Evolutionary conservation across 2,329 filamentous ascomycete genomes (phyloP), one percentile per base, ranked within the genome.

Genomic region (Plectosphaerella cucumerina): DNA sequence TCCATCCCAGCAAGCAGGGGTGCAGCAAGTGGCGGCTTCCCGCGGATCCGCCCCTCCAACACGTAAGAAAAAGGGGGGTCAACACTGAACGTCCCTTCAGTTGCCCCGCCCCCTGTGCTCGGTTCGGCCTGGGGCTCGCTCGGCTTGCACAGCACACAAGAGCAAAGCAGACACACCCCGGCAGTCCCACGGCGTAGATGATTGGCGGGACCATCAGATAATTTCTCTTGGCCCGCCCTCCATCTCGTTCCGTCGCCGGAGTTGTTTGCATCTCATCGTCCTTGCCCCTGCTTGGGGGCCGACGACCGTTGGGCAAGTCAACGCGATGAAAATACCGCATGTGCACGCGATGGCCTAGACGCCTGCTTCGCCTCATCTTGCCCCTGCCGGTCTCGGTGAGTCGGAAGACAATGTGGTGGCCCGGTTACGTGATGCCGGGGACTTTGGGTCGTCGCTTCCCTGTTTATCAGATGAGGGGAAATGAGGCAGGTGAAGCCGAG

Each of bases 251-350:
- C 20, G 45, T 50, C 35, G 48, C 50, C 52, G 43, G 20, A 48
- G 50, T 17, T 12, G 23, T 48, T 43, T 46, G 48, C 14, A 22
- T 20, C 11, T 14, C 14, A 20, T 21, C 31, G 9, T 21, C 20
- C n/a, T n/a, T n/a, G n/a, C n/a, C n/a, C n/a, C n/a, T 31, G n/a
- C 23, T 44, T 50, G 39, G 15, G 26, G 14, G 6, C 10, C 21
- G n/a, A 21, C 17, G 17, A 22, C 21, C 17, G 15, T 18, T 17
- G 18, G 39, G 39, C 17, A 42, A 18, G 39, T 42, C 39, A 18
- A 42, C n/a, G 33, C 34, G 37, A 12, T 10, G 26, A 56, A 56
- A 56, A 54, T 56, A 48, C 52, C 54, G 54, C 54, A 54, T 48
- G 17, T 35, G 43, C 31, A 31, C 11, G 17, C 47, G 48, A 48